Conservation (phyloP, 176 grass and related monocot species). For the Oryza brachyantha region DNA sequence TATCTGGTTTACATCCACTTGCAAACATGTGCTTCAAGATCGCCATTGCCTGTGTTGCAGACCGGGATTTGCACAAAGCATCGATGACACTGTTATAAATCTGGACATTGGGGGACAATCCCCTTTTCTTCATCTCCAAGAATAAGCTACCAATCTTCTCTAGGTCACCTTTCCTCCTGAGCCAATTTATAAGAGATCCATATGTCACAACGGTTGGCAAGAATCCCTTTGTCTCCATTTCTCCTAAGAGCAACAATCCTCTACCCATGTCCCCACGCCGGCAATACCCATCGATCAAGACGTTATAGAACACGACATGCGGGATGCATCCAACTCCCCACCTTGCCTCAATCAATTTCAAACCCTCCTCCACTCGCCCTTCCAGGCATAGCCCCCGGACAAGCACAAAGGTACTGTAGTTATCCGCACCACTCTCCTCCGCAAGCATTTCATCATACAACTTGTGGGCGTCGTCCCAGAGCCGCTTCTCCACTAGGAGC, state of each 20-base stretch:
- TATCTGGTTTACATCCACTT: constrained; percentile 40
- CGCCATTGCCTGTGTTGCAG: constrained; percentile 44
- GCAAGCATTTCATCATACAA: constrained; percentile 74
- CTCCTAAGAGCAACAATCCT: constrained; percentile 45
- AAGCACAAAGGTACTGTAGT: constrained; percentile 69
- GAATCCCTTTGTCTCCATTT: constrained; percentile 71
- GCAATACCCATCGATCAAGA: constrained; percentile 68
- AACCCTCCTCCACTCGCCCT: constrained; percentile 63
- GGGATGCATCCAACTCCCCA: constrained; percentile 70
- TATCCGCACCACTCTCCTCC: constrained; percentile 42
- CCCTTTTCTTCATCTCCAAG: constrained; percentile 52
- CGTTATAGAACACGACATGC: constrained; percentile 60
- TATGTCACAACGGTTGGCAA: constrained; percentile 62
- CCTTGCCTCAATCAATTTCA: constrained; percentile 67
- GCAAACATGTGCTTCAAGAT: constrained; percentile 69
- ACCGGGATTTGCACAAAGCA: constrained; percentile 45
- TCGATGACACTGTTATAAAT: constrained; percentile 71
- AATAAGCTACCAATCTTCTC: constrained; percentile 43
- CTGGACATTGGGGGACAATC: constrained; percentile 54
- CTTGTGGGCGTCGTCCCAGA: constrained; percentile 37
- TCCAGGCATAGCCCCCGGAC: constrained; percentile 62
- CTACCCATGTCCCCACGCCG: constrained; percentile 39
- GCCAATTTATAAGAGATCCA: constrained; percentile 60
- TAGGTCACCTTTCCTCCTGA: constrained; percentile 52
- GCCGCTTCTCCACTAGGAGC: constrained; percentile 38